Evolutionary conservation across 768 basidiomycete species (phyloP), one percentile per base, ranked within the genome.

Genomic region (Goffeauzyma gilvescens): DNA sequence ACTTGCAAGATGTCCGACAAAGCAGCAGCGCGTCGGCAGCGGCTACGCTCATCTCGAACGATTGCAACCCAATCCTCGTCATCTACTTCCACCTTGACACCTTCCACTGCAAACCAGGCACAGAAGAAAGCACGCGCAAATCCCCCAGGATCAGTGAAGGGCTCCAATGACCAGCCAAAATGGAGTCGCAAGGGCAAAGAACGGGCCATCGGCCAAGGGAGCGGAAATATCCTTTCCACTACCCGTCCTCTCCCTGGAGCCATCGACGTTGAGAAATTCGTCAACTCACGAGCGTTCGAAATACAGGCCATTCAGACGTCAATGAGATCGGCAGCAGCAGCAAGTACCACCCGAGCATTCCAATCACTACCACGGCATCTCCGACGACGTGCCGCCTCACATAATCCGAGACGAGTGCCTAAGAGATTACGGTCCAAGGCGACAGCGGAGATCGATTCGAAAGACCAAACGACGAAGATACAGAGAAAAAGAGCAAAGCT

Each of bases 331-430:
- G 79, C 84, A 27, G 72, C 77, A 42, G 69, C 70, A 6, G 72
- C 71, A 51, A 72, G 79, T 13, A 81, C 80, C 0, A 76, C 81
- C 43, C 71, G 87, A 45, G 81, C 76, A 4, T 98, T 89, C 76
- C 90, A 98, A 63, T 76, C 80, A 8, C 72, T 96, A 6, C 90
- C 90, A 9, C 74, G 90, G 14, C 83, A 87, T 63, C 71, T 98
- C 18, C 74, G 93, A 22, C 72, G 90, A 33, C 71, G 90, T 55
- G 90, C 90, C 9, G 90, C 93, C 2, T 87, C 84, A 55, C 90
- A 96, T 62, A 81, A 95, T 62, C 77, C 86, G 18, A 77, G 85
- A 4, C 75, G 89, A 9, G 83, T 98, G 23, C 90, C 90, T 1
- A 60, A 73, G n/a, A 72, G 81, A 14, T 68, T 96, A 23, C 72